A percentile compares a stretch with the other conserved stretches of the same genome.
Conservation (phyloP, 805 yeast genomes). For the Sungouiozyma intestinalis region DNA sequence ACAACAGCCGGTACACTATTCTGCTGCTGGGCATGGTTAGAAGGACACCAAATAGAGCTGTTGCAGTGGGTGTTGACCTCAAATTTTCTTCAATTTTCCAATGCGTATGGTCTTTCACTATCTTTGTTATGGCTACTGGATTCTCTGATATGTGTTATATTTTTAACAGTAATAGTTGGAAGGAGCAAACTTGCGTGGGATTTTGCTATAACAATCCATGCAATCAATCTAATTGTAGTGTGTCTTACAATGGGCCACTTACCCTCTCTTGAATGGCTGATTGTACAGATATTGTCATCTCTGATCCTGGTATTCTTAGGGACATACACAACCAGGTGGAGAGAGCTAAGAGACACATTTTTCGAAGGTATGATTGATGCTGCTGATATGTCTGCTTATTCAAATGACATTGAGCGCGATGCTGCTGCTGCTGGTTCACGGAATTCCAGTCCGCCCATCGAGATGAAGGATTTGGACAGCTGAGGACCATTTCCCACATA, state of each 20-base stretch:
- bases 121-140: conserved; percentile 73
- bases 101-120: conserved; percentile 70
- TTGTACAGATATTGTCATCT: conserved; percentile 59
- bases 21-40: conserved; percentile 50
- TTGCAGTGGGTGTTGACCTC: conserved; percentile 68
- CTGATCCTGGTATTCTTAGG: conserved; percentile 66
- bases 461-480: conserved; percentile 13
- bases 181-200: conserved; percentile 93
- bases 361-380: conserved; percentile 68
- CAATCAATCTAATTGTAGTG: conserved; percentile 60
- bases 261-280: conserved; percentile 83
- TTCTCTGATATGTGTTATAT: conserved; percentile 71
- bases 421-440: background rate
- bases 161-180: conserved; percentile 81
- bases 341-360: conserved; percentile 78
- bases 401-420: background rate
- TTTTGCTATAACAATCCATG: conserved; percentile 88
- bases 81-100: conserved; percentile 61
- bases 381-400: conserved; percentile 2
- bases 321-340: conserved; percentile 86
- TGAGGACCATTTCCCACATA: conserved; percentile 3
- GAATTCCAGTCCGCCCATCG: conserved; percentile 2
- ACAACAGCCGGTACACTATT: conserved; percentile 58
- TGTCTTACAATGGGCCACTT: conserved; percentile 55
- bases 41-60: conserved; percentile 59